A percentile compares a stretch with the other conserved stretches of the same genome.
Conservation (phyloP, 805 yeast species). For the Cyberlindnera samutprakarnensis region DNA sequence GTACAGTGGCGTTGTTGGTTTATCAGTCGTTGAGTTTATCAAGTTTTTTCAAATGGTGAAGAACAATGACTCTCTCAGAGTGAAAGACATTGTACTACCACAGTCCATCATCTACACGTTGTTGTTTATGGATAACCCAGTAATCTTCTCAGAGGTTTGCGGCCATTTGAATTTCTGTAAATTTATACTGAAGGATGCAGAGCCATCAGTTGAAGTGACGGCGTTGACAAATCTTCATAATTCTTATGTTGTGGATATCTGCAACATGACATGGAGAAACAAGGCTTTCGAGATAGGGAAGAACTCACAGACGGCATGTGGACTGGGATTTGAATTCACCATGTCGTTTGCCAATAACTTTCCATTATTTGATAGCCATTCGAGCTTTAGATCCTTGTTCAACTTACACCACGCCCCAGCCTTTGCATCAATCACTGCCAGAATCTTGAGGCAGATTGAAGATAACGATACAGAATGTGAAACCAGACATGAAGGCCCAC, state of each 20-base stretch:
- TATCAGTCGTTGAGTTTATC: constrained; percentile 7
- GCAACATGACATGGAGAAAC: constrained; percentile 52
- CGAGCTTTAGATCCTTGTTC: constrained; percentile 19
- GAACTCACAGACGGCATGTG: constrained; percentile 25
- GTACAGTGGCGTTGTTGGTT: constrained; percentile 6
- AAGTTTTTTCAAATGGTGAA: constrained; percentile 16
- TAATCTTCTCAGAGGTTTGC: constrained; percentile 38
- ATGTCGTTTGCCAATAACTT: constrained; percentile 16
- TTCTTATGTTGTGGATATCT: constrained; percentile 45
- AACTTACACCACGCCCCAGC: constrained; percentile 46
- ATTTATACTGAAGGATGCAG: constrained; percentile 8
- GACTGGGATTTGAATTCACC: constrained; percentile 23
- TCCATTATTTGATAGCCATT: constrained; percentile 19
- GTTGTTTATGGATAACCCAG: constrained; percentile 35
- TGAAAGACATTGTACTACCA: constrained; percentile 29
- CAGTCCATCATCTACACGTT: constrained; percentile 31
- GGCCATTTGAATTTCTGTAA: constrained; percentile 35
- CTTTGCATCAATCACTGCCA: constrained; percentile 37
- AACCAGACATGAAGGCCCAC: constrained; percentile 44
- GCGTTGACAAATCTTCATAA: constrained; percentile 33
- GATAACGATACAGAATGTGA: constrained; percentile 28
- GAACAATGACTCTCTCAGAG: constrained; percentile 9
- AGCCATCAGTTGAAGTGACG: constrained; percentile 10
- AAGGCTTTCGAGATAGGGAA: constrained; percentile 35
- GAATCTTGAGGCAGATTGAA: constrained; percentile 38